Percentiles rank a stretch among this genome's conserved stretches.
Evolutionary conservation across 176 grass and related monocot genomes (phyloP).

Genomic region (Oryza australiensis): DNA sequence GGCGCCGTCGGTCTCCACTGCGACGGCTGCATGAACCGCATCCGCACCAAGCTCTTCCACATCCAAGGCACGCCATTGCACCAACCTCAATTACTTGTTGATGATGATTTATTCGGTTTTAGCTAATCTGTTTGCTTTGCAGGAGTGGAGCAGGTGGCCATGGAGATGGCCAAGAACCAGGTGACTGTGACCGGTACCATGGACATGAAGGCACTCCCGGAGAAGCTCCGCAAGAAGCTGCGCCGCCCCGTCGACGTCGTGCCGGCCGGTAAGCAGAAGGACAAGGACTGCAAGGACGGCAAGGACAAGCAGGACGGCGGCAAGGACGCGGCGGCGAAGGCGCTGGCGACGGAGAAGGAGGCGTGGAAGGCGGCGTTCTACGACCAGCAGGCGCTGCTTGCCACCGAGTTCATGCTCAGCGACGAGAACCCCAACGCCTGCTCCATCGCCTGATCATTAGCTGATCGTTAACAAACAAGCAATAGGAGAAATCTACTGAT

Average conservation of each 20-base stretch:
- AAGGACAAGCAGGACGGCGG: constrained; percentile 22
- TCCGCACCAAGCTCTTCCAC: constrained; percentile 58
- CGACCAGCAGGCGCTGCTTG: constrained; percentile 48
- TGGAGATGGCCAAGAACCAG: constrained; percentile 59
- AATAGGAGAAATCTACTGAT: neutral
- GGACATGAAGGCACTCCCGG: constrained; percentile 59
- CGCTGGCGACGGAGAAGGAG: constrained; percentile 31
- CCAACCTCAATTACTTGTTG: neutral
- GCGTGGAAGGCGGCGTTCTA: constrained; percentile 43
- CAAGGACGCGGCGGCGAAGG: constrained; percentile 32
- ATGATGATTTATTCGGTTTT: neutral
- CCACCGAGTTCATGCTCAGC: constrained; percentile 64
- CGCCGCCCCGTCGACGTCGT: constrained; percentile 52
- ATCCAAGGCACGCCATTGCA: constrained; percentile 50
- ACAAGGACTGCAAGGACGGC: neutral
- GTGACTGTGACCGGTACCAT: constrained; percentile 79
- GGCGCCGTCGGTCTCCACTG: constrained; percentile 59
- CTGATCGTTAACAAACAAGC: neutral
- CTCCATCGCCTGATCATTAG: constrained; percentile 49
- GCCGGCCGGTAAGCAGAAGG: constrained; percentile 25
- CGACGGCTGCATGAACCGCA: constrained; percentile 71
- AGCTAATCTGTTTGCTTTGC: no score
- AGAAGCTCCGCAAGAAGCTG: constrained; percentile 51
- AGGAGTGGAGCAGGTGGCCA: constrained; percentile 66
- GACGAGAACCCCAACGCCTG: constrained; percentile 93